phyloP scores from a whole-genome alignment of 306 rosid species.

The Hippophae rhamnoides region DNA sequence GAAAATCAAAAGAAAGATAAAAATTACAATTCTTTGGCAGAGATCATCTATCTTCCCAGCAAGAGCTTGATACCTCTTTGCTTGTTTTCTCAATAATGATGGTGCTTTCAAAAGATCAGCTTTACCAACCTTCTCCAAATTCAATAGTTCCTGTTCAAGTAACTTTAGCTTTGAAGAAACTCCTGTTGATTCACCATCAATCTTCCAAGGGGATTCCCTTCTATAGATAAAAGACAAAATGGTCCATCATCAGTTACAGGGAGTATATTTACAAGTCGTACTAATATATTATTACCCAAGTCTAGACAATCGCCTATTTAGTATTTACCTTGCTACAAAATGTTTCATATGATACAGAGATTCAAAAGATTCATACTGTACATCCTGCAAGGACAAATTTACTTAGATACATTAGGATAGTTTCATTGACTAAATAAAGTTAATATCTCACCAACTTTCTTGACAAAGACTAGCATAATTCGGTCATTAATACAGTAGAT shows the following conservation, averaged over 20 bases:
- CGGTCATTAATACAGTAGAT: too few species aligned
- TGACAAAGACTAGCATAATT: too few species aligned
- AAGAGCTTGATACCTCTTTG: slow-evolving; percentile 73
- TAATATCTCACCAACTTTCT: too few species aligned
- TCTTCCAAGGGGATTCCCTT: slow-evolving; percentile 90
- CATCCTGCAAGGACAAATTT: slow-evolving; percentile 52
- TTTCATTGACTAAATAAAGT: too few species aligned
- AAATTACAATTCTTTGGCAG: slow-evolving; percentile 63
- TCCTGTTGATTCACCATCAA: slow-evolving; percentile 68
- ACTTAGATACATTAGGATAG: not conserved
- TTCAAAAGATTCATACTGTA: slow-evolving; percentile 63
- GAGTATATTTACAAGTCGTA: too few species aligned
- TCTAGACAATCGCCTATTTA: slow-evolving; percentile 19
- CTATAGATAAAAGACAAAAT: slow-evolving; percentile 26
- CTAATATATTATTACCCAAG: slow-evolving; percentile 4
- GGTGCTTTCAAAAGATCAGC: slow-evolving; percentile 50
- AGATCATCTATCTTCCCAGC: slow-evolving; percentile 73
- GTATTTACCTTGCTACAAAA: slow-evolving; percentile 63
- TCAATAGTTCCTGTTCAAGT: slow-evolving; percentile 65
- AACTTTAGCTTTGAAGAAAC: slow-evolving; percentile 66
- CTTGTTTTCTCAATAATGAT: slow-evolving; percentile 65
- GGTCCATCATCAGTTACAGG: slow-evolving; percentile 26
- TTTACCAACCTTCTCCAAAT: slow-evolving; percentile 60
- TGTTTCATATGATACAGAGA: slow-evolving; percentile 50
- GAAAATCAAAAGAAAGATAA: slow-evolving; percentile 8